These are phyloP conservation scores for Chrysanthemum makinoi DNA, from an alignment of 129 eudicot genomes.

Conservation along the genomic window DNA sequence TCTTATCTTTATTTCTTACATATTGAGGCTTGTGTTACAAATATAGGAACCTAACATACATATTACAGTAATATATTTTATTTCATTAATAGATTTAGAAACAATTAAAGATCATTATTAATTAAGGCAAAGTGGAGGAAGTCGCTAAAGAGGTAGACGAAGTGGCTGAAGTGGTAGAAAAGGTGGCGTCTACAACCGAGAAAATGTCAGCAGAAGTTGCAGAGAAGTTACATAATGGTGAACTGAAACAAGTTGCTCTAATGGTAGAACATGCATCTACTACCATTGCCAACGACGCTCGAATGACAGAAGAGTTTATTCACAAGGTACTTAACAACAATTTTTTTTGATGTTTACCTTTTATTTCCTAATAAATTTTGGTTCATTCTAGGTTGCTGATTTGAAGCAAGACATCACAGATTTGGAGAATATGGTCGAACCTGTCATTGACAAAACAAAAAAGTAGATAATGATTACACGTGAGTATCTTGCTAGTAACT, in stretches of 20 bases:
- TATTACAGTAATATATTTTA: constrained; percentile 4
- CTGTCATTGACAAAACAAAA: constrained; percentile 34
- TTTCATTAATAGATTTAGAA: constrained; percentile 1
- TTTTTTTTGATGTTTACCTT: background rate
- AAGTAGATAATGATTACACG: background rate
- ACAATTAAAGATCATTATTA: background rate
- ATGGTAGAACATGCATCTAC: constrained; percentile 45
- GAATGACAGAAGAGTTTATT: constrained; percentile 38
- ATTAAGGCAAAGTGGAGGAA: constrained; percentile 49
- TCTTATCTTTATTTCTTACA: no score
- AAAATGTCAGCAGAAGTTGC: constrained; percentile 49
- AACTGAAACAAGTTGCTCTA: constrained; percentile 50
- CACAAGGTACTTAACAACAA: constrained; percentile 44
- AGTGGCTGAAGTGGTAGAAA: constrained; percentile 60
- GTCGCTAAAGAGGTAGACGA: constrained; percentile 52
- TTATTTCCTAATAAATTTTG: background rate
- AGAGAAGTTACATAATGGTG: constrained; percentile 44
- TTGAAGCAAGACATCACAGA: constrained; percentile 52
- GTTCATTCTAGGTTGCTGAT: constrained; percentile 45
- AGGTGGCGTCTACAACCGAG: constrained; percentile 58
- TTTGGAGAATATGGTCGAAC: constrained; percentile 47
- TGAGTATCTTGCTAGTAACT: no score
- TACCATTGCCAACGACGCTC: constrained; percentile 55
- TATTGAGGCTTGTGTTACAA: no score
- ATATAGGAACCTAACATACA: no score